Evolutionary conservation across 176 grass and related monocot species (phyloP).

Genomic region (Paspalum vaginatum): DNA sequence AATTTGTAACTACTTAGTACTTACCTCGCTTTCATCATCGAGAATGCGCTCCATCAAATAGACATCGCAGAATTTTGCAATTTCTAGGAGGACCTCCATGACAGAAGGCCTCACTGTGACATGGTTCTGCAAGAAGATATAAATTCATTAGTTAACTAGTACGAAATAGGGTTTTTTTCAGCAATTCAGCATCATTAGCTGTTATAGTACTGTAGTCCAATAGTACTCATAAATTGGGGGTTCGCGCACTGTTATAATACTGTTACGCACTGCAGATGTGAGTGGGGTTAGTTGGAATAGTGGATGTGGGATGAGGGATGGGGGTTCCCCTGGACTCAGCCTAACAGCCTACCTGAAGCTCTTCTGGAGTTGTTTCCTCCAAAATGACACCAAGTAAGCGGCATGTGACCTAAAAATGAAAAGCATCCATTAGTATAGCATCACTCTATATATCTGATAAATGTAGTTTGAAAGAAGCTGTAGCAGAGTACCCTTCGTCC

Average conservation of each 20-base stretch:
- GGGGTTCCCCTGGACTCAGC: too few relatives aligned
- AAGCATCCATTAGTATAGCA: constrained; percentile 25
- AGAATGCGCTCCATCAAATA: constrained; percentile 97
- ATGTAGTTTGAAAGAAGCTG: constrained; percentile 19
- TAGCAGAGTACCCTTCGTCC: constrained; percentile 77
- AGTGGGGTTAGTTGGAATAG: too few relatives aligned
- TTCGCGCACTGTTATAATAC: too few relatives aligned
- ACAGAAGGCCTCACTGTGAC: constrained; percentile 82
- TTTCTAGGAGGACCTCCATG: constrained; percentile 87
- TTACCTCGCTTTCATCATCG: constrained; percentile 88
- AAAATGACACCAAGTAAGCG: constrained; percentile 91
- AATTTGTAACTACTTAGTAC: constrained; percentile 12
- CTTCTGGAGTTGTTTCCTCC: constrained; percentile 89
- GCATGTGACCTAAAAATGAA: constrained; percentile 80
- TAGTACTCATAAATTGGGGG: too few relatives aligned
- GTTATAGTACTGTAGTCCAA: too few relatives aligned
- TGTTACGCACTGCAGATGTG: too few relatives aligned
- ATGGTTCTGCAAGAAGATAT: constrained; percentile 61
- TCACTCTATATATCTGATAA: constrained; percentile 12
- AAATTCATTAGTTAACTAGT: constrained; percentile 26
- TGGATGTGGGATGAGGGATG: too few relatives aligned
- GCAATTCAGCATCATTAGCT: constrained; percentile 35
- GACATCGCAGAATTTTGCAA: constrained; percentile 90
- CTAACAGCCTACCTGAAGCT: constrained; percentile 84
- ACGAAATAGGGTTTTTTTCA: constrained; percentile 17